These are phyloP conservation scores for Russula lepida DNA, from an alignment of 768 basidiomycete species.

Conservation along the genomic window DNA sequence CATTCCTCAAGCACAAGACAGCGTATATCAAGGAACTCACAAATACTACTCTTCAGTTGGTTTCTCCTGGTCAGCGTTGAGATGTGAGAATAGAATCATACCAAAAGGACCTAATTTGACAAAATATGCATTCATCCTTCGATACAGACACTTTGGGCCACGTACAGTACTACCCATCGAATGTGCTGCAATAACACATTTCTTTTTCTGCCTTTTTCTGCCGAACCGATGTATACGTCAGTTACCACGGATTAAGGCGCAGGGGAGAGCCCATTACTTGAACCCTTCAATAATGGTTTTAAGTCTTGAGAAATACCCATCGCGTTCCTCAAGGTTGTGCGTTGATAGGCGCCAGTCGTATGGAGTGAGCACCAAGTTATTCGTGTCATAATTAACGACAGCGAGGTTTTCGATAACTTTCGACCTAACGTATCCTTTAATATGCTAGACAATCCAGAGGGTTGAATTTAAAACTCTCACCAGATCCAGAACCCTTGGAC, in stretches of 20 bases:
- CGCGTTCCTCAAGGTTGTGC: conserved; percentile 86
- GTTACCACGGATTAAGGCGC: background rate
- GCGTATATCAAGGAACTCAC: conserved; percentile 38
- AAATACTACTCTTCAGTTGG: conserved; percentile 54
- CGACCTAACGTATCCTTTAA: conserved; percentile 40
- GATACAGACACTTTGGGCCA: conserved; percentile 3
- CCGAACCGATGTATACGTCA: background rate
- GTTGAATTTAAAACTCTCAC: conserved; percentile 33
- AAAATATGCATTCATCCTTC: background rate
- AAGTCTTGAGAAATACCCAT: conserved; percentile 79
- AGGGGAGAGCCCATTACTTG: conserved; percentile 34
- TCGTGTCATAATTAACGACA: conserved; percentile 86
- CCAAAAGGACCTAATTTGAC: conserved; percentile 34
- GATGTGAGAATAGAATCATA: conserved; percentile 26
- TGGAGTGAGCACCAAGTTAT: conserved; percentile 73
- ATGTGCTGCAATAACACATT: conserved; percentile 77
- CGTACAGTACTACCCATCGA: conserved; percentile 79
- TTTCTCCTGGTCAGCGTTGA: background rate
- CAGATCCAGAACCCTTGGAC: conserved; percentile 95
- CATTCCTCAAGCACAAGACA: background rate
- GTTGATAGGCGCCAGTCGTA: conserved; percentile 90
- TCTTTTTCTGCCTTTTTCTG: conserved; percentile 63
- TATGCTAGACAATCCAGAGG: background rate
- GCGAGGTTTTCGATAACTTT: conserved; percentile 95
- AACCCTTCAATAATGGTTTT: conserved; percentile 77